Base-by-base conservation (phyloP, 192 early-diverging fungal genomes). In the Entomortierella chlamydospora region DNA sequence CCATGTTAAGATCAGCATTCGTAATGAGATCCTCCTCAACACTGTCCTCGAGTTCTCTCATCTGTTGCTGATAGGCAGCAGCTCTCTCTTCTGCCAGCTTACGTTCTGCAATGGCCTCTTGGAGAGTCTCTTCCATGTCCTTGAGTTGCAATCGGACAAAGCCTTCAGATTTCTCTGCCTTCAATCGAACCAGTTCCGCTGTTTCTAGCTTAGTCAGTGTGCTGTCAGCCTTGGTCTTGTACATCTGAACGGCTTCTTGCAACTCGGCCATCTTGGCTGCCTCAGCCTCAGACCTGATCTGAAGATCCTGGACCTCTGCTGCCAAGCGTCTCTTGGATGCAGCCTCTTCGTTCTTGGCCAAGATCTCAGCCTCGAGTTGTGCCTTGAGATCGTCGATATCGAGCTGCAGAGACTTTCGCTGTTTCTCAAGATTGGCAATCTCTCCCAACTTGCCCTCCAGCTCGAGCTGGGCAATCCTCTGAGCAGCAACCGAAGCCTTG, bases 391-490 rank as follows among this genome's bases (percentile, higher is more conserved):
- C 90, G 18, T 89, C 87, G 11, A 91, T 68, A 57, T 92, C 91
- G 0, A 83, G 31, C 61, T 90, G 87, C n/a, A 91, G 63, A 12
- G 89, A 82, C 59, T 84, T 85, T 42, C 84, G 86, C 57, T 86
- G 85, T 53, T 91, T 84, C 59, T 96, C 95, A 56, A 89, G 56
- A 34, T 88, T 90, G 12, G 84, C 80, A 51, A 94, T 83, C 68
- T 92, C 92, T 65, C 88, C 85, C 49, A 87, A 82, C 84, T 90
- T 93, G 73, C 94, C 93, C 61, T 96, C 95, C 42, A 92, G 68
- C 68, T 95, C 95, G 64, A 92, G 93, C 61, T 91, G 84, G 2
- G 87, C 86, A 23, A 93, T 81, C 26, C 93, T 86, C 74, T 95
- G 91, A 13, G 92, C 88, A 25, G 92, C 88, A 22, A 93, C 76